Evolutionary conservation across 1,139 yeast genomes (phyloP).

Genomic region (Saccharomyces hybrid): DNA sequence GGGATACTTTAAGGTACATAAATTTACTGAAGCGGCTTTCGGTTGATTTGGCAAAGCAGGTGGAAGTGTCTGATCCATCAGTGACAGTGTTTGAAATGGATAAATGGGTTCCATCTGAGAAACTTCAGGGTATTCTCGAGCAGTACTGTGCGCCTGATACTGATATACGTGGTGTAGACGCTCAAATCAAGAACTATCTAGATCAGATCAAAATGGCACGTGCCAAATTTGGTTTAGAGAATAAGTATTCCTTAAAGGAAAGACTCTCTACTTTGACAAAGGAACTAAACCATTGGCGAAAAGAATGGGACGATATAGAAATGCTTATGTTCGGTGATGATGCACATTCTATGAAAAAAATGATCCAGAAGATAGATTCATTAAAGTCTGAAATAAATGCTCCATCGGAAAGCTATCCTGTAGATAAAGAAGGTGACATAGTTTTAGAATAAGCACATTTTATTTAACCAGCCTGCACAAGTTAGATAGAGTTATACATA

Average conservation of each 20-base stretch:
- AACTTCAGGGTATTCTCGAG: slow-evolving; percentile 18
- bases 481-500: neutral
- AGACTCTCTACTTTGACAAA: slow-evolving; percentile 16
- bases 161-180: slow-evolving; percentile 11
- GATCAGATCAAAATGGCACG: slow-evolving; percentile 27
- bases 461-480: neutral
- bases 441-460: neutral
- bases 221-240: slow-evolving; percentile 26
- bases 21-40: slow-evolving; percentile 24
- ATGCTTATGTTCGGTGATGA: slow-evolving; percentile 28
- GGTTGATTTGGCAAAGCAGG: slow-evolving; percentile 22
- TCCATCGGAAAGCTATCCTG: neutral
- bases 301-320: slow-evolving; percentile 27
- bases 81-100: slow-evolving; percentile 17
- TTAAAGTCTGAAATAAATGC: slow-evolving; percentile 8
- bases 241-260: slow-evolving; percentile 24
- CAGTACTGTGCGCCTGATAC: slow-evolving; percentile 12
- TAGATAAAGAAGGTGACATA: neutral
- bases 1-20: slow-evolving; percentile 21
- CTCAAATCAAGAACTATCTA: slow-evolving; percentile 18
- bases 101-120: slow-evolving; percentile 21
- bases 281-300: slow-evolving; percentile 28
- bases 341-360: slow-evolving; percentile 23
- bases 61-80: slow-evolving; percentile 18
- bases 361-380: slow-evolving; percentile 20